Base-by-base conservation (phyloP, 495 filamentous ascomycete genomes). In the Aspergillus kassunensis region DNA sequence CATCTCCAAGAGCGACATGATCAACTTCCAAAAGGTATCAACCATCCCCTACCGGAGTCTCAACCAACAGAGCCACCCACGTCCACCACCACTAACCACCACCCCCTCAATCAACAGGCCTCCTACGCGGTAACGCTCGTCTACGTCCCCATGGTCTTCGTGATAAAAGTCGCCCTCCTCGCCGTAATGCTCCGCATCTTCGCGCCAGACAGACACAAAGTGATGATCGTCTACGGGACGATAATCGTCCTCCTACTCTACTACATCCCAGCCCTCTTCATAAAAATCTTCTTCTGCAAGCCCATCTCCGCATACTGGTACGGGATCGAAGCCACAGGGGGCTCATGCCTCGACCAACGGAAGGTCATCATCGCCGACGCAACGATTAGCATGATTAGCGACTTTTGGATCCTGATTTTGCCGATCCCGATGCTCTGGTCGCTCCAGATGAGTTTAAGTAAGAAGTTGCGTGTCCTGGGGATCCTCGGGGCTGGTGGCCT, bases 111-210 rank as follows among this genome's bases (percentile, higher is more conserved):
- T 6, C 34, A n/a, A n/a, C 34, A 37, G 34, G 34, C 34, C 11
- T 37, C 34, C 9, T 65, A 62, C 31, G 55, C 56, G 2, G 49
- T 50, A 27, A 64, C 62, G 3, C 46, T 71, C 11, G 33, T 71
- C 16, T 73, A 73, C 47, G 62, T 64, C 6, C 66, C 66, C 15
- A 65, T 63, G 51, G 62, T 64, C 9, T 58, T 67, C 27, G 56
- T 58, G 35, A 62, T 66, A 48, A 73, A 71, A 47, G 45, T 65
- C 25, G 55, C 66, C 30, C 58, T 73, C 9, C 61, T 73, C 6
- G 46, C 64, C 13, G 58, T 68, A 42, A 53, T 73, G 23, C 54
- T 62, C 8, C 63, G 70, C 3, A 43, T 71, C 15, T 71, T 68
- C 59, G 53, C 53, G 1, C 59, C 65, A 19, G 61, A 57, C 54